Percentiles rank a stretch among this genome's conserved stretches.
phyloP scores from a whole-genome alignment of 192 early-diverging fungal genomes.

The Kappamyces sp. region DNA sequence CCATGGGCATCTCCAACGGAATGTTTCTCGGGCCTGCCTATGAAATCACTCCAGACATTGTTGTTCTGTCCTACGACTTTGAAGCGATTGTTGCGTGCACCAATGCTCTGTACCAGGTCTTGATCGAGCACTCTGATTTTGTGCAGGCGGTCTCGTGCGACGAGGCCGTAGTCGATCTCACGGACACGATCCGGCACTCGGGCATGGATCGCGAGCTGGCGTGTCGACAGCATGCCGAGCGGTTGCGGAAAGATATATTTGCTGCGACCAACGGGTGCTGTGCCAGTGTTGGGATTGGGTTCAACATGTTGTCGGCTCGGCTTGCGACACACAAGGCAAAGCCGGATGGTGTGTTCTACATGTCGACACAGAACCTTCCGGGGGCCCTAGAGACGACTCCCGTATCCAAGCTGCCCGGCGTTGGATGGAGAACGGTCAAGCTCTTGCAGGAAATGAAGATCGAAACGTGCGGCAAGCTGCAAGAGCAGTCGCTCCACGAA shows the following conservation, averaged over 20 bases:
- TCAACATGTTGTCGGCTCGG: constrained; percentile 68
- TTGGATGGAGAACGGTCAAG: constrained; percentile 49
- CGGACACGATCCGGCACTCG: constrained; percentile 23
- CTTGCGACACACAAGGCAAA: constrained; percentile 70
- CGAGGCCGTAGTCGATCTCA: constrained; percentile 75
- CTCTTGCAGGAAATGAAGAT: constrained; percentile 35
- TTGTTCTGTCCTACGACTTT: constrained; percentile 60
- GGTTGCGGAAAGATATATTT: constrained; percentile 25
- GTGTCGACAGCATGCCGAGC: constrained; percentile 14
- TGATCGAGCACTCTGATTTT: constrained; percentile 58
- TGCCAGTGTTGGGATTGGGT: constrained; percentile 71
- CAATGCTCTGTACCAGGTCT: constrained; percentile 61
- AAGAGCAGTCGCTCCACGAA: constrained; percentile 20
- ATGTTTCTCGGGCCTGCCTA: constrained; percentile 67
- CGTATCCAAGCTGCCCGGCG: constrained; percentile 51
- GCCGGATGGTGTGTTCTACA: constrained; percentile 47
- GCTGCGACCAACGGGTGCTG: constrained; percentile 50
- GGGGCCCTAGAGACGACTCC: constrained; percentile 11
- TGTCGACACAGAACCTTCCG: background rate
- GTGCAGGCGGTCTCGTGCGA: constrained; percentile 80
- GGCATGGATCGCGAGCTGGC: constrained; percentile 17
- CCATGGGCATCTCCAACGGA: constrained; percentile 71
- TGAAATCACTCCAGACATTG: constrained; percentile 51
- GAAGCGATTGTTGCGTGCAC: constrained; percentile 60
- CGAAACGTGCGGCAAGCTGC: constrained; percentile 30